A percentile compares a stretch with the other conserved stretches of the same genome.
Evolutionary conservation across 2,329 filamentous ascomycete genomes (phyloP).

Genomic region (Scortechinia acanthostroma): DNA sequence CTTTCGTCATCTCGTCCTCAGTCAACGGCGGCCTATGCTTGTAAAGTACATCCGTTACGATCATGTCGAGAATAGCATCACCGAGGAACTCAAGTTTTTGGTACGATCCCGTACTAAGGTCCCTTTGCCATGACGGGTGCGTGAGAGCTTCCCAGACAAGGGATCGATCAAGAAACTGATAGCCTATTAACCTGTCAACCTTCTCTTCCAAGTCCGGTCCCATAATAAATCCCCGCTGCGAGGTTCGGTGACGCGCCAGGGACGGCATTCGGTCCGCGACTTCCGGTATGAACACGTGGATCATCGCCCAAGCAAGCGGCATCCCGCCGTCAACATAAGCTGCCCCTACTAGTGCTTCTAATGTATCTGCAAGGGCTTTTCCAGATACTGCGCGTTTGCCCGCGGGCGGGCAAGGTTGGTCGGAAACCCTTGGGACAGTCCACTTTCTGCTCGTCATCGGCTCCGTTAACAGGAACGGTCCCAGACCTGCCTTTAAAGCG

Average conservation of each 20-base stretch:
- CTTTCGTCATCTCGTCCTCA: not conserved
- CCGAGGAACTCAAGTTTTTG: not conserved
- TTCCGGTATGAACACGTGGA: not conserved
- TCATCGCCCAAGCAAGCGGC: not conserved
- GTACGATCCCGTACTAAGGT: not conserved
- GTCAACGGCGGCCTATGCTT: not conserved
- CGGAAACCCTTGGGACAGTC: not conserved
- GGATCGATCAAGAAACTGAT: not conserved
- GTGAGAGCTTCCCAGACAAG: constrained; percentile 1
- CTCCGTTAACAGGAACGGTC: not conserved
- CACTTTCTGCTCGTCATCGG: not conserved
- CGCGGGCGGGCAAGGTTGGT: not conserved
- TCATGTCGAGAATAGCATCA: not conserved
- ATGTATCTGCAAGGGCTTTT: not conserved
- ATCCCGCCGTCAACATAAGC: not conserved
- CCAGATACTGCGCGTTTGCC: not conserved
- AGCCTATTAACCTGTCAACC: not conserved
- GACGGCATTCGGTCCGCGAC: not conserved
- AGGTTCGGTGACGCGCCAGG: too few species aligned
- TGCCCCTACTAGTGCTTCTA: not conserved
- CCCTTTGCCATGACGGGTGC: not conserved
- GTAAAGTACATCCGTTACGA: not conserved
- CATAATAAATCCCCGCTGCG: too few species aligned
- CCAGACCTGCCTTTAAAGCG: not conserved
- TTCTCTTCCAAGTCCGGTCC: not conserved